Conservation (phyloP, 164 flowering plant species). For the Vitis rotundifolia region DNA sequence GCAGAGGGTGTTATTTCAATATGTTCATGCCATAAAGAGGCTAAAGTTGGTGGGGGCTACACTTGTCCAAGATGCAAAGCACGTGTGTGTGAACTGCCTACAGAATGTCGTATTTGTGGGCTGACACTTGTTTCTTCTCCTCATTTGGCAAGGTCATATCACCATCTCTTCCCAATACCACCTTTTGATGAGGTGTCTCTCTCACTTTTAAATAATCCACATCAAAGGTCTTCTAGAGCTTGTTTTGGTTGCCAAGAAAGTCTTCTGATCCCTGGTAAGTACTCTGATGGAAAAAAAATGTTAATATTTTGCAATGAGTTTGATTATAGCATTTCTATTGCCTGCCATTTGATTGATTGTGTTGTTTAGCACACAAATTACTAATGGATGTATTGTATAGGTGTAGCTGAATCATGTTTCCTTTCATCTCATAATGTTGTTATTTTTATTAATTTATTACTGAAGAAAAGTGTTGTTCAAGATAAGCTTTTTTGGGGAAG, state of each 20-base stretch:
- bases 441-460: too few species aligned
- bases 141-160: slow-evolving; percentile 96
- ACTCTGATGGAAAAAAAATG: too few species aligned
- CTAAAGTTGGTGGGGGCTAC: slow-evolving; percentile 88
- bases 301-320: background rate
- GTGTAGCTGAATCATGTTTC: too few species aligned
- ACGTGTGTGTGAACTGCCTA: slow-evolving; percentile 88
- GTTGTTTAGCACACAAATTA: too few species aligned
- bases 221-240: slow-evolving; percentile 31
- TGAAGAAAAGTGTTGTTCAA: too few species aligned
- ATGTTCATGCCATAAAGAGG: slow-evolving; percentile 93
- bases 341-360: too few species aligned
- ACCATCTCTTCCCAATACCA: slow-evolving; percentile 88
- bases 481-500: too few species aligned
- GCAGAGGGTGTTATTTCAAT: slow-evolving; percentile 87
- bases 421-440: too few species aligned
- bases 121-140: slow-evolving; percentile 97
- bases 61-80: slow-evolving; percentile 98
- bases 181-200: slow-evolving; percentile 72
- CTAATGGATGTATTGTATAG: too few species aligned
- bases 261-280: slow-evolving; percentile 61
- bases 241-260: slow-evolving; percentile 92
- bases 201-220: slow-evolving; percentile 31
- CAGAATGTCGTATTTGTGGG: slow-evolving; percentile 88
- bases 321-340: background rate